Base-by-base conservation (phyloP, 2,329 filamentous ascomycete species). In the Penicillium sp. region DNA sequence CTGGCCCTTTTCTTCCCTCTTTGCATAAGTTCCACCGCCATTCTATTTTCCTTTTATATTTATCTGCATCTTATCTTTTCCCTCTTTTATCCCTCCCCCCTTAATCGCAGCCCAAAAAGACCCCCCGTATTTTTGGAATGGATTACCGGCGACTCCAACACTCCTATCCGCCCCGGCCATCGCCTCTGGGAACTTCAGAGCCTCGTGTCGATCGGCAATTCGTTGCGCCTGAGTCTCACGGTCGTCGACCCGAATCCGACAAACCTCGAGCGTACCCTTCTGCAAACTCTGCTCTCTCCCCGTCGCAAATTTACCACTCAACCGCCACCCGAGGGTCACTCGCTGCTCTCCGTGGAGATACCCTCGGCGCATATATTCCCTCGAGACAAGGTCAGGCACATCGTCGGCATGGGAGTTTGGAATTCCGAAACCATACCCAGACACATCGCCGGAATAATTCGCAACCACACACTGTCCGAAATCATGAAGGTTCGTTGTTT, bases 151-250 rank as follows among this genome's bases (percentile, higher is more conserved):
- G 67, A 6, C 56, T 63, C 34, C 60, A 66, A 39, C 66, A 64
- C 16, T 64, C 61, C 18, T 68, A 68, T 56, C 70, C 69, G 47
- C 61, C 67, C 14, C 70, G 70, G 46, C 66, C 68, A 13, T 68
- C 68, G 16, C 63, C 68, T 32, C 63, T 72, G 42, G 64, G 66
- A 38, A 55, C 56, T 39, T 59, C 69, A 51, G 67, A 70, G 50
- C 56, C 67, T 56, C 66, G 64, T 48, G 57, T 61, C 21, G 60
- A 69, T 51, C 65, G 59, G 48, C 56, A 59, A 18, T 64, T 61
- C 55, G 56, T 50, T 18, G 45, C 56, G 18, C 27, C 64, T 48
- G 59, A 67, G 50, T 58, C 65, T 45, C 62, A 59, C 36, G 46
- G 55, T 58, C 60, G 55, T 58, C 60, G 46, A 51, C 56, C 31